Base-by-base conservation (phyloP, 2,329 filamentous ascomycete species). In the Phialocephala sp. region DNA sequence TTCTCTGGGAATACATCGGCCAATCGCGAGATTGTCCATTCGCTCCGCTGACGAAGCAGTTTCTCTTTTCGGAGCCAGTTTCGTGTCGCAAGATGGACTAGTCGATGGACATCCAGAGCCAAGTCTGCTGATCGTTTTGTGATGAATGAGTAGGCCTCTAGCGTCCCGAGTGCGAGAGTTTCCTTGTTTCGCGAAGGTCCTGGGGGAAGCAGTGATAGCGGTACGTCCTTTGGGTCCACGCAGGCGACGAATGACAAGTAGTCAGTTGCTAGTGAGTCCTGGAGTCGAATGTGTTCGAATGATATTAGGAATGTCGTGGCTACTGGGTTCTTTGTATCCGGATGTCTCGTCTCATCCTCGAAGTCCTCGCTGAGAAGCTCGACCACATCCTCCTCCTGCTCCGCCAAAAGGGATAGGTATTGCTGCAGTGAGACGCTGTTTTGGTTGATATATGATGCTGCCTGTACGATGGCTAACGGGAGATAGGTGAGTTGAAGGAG, bases 401-500 rank as follows among this genome's bases (percentile, higher is more conserved):
- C 14, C 57, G 58, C 62, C 8, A 81, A 67, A 0, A 81, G 74
- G 0, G 22, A 54, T 3, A 82, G 61, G 66, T 83, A 82, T 24
- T 76, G 60, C 0, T 35, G 5, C 2, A 78, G 59, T 0, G 74
- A 27, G 4, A 71, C 66, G 18, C 64, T 37, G 6, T 72, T 77
- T 54, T 77, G 59, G 32, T 78, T 79, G 18, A 83, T 72, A 56
- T 63, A 66, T 52, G 57, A 50, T 18, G 43, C 74, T 1, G 80
- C 77, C 71, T 81, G 76, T 0, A 71, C 72, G 22, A 80, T 81
- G 14, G 77, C 79, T 8, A 80, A 71, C 0, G 81, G 81, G 24
- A 83, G 76, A 63, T 71, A 77, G 0, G 72, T 73, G 12, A 83
- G 76, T 57, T 77, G 68, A 4, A 68, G 35, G 1, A 80, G 69